Percentiles rank a stretch among this genome's conserved stretches.
phyloP scores from a whole-genome alignment of 169 alveolate genomes.

The Plasmodium ovale region DNA sequence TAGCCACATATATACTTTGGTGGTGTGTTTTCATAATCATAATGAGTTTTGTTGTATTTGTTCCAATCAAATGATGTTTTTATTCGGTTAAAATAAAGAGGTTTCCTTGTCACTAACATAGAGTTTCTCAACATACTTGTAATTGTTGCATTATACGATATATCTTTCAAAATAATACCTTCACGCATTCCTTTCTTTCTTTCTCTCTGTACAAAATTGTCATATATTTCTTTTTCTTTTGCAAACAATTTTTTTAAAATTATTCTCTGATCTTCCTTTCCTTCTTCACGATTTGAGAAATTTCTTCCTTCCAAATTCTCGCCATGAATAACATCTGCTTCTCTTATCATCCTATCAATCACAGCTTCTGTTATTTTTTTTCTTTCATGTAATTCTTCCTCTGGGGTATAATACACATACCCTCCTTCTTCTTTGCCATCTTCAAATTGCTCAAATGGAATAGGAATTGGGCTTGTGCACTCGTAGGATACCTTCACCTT shows the following conservation, averaged over 20 bases:
- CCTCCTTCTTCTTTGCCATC: background rate
- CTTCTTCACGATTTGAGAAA: background rate
- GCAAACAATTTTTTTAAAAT: conserved; percentile 18
- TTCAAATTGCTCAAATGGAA: background rate
- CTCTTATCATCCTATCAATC: background rate
- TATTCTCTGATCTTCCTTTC: background rate
- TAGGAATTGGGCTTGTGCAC: conserved; percentile 12
- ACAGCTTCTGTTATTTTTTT: conserved; percentile 14
- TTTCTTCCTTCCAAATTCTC: background rate
- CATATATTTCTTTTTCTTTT: conserved; percentile 32
- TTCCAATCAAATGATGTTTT: conserved; percentile 97
- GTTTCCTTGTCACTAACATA: conserved; percentile 83
- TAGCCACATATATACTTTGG: conserved; percentile 97
- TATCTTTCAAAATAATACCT: conserved; percentile 88
- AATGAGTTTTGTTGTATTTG: conserved; percentile 97
- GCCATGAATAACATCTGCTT: background rate
- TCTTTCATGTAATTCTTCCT: conserved; percentile 45
- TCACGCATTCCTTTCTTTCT: conserved; percentile 87
- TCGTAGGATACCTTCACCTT: background rate
- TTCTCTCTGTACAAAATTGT: conserved; percentile 82
- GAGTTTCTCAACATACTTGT: background rate
- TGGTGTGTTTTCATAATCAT: conserved; percentile 97
- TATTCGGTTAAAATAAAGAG: conserved; percentile 95
- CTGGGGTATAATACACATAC: conserved; percentile 17
- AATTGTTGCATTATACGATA: background rate